Percentiles rank a stretch among this genome's conserved stretches.
Conservation (phyloP, 1,284 basidiomycete genomes). For the Rhodotorula sp. region DNA sequence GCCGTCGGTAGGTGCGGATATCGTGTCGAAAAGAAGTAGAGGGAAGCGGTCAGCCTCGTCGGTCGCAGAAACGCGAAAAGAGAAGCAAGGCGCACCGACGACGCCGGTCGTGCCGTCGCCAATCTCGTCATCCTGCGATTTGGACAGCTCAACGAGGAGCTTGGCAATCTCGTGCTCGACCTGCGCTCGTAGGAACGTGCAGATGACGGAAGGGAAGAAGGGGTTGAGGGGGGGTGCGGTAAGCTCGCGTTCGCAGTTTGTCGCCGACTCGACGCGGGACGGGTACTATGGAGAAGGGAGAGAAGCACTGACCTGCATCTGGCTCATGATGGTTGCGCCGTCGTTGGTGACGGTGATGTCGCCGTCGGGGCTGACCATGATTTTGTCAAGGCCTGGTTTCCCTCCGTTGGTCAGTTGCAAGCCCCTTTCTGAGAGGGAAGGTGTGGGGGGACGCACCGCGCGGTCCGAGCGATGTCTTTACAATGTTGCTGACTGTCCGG, state of each 20-base stretch:
- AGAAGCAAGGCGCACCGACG: constrained; percentile 70
- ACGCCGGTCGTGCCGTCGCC: constrained; percentile 99
- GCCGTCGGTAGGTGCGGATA: not conserved
- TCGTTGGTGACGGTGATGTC: constrained; percentile 99
- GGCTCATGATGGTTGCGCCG: constrained; percentile 90
- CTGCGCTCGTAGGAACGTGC: constrained; percentile 1
- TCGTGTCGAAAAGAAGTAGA: no score
- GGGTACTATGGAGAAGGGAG: no score
- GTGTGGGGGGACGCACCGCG: constrained; percentile 57
- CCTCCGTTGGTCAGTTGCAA: not conserved
- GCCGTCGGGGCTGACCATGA: constrained; percentile 83
- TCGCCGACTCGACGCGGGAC: no score
- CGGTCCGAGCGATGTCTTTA: constrained; percentile 92
- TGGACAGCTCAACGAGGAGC: constrained; percentile 91
- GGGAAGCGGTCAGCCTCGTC: not conserved
- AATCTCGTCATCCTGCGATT: constrained; percentile 99
- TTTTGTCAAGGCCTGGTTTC: constrained; percentile 80
- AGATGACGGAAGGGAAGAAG: no score
- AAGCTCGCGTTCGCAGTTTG: no score
- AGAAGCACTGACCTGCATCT: no score
- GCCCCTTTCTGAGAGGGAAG: not conserved
- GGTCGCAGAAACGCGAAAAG: not conserved
- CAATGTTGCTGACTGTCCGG: constrained; percentile 87
- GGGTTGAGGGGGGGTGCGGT: no score
- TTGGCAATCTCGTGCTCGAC: constrained; percentile 99